Base-by-base conservation (phyloP, 306 rosid genomes). In the Castanopsis chinensis region DNA sequence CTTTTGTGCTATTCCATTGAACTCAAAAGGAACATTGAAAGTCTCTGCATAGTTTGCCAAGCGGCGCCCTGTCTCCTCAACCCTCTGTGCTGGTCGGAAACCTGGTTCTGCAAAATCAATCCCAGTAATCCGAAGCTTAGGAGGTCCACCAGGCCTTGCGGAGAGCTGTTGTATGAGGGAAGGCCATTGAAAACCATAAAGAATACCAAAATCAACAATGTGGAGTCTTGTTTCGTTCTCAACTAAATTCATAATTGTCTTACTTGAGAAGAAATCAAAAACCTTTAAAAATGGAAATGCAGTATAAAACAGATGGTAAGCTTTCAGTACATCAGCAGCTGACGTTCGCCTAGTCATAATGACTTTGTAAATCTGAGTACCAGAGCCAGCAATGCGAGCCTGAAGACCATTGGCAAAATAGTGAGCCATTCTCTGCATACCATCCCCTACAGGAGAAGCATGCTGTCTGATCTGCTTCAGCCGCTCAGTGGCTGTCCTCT, bases 161-260 rank as follows among this genome's bases (percentile, higher is more conserved):
- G 88, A 77, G 65, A 85, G 85, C 4, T 71, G 75, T 53, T 78
- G 74, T 14, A 77, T 78, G 60, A 81, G 78, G 67, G 80, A 74
- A 41, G 83, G 88, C 88, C 88, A 85, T 61, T 77, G 83, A 78
- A 85, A 84, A 56, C 84, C 87, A 64, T 64, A 71, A 21, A 70
- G 68, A 41, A 83, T 83, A 61, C 86, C 87, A 5, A 84, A 69
- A 80, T 84, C 87, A 67, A 84, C 78, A 59, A 84, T 80, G 74
- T 80, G 87, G 51, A 84, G 77, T 35, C 77, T 81, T 52, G 87
- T 27, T 73, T 80, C 85, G 61, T 81, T 81, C 74, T 81, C 69
- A 0, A 83, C 82, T 70, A 81, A 49, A 41, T 81, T 78, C 78
- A 85, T 85, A 32, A 81, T 81, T 75, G 88, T 81, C 83, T 70